Percentiles rank a stretch among this genome's conserved stretches.
Evolutionary conservation across 163 green algal genomes (phyloP).

Genomic region (Chlorella variabilis): DNA sequence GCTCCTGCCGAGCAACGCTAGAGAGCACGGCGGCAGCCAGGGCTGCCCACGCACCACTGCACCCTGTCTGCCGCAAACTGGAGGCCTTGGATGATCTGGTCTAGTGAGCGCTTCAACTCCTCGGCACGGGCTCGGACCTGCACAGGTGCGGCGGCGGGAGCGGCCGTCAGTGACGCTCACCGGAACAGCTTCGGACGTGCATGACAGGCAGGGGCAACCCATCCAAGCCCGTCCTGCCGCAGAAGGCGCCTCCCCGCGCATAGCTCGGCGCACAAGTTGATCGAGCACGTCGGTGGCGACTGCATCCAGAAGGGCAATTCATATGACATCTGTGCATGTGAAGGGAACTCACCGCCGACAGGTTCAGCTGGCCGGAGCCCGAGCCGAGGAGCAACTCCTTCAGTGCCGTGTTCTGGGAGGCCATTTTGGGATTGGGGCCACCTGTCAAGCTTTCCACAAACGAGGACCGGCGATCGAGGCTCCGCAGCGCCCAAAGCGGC

Average conservation of each 20-base stretch:
- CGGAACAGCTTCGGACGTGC: too few species aligned
- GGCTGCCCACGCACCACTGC: constrained; percentile 43
- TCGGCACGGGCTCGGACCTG: constrained; percentile 49
- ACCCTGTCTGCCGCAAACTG: constrained; percentile 42
- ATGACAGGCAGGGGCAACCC: too few species aligned
- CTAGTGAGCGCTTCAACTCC: constrained; percentile 50
- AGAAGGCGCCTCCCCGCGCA: too few species aligned
- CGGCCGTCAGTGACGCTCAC: background rate
- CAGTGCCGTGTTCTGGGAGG: background rate
- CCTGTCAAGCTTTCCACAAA: background rate
- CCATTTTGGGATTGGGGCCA: background rate
- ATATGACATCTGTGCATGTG: too few species aligned
- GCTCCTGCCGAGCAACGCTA: too few species aligned
- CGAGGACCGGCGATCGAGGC: too few species aligned
- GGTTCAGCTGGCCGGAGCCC: constrained; percentile 40
- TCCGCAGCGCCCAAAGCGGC: too few species aligned
- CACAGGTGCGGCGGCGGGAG: background rate
- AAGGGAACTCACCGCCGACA: constrained; percentile 43
- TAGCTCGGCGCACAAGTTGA: too few species aligned
- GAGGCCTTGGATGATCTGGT: constrained; percentile 46
- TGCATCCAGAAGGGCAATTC: too few species aligned
- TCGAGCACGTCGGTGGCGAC: too few species aligned
- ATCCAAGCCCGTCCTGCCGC: too few species aligned
- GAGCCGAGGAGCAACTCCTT: constrained; percentile 36
- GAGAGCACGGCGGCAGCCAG: background rate